These are phyloP conservation scores for Entomortierella lignicola DNA, from an alignment of 192 early-diverging fungal species.

Conservation along the genomic window DNA sequence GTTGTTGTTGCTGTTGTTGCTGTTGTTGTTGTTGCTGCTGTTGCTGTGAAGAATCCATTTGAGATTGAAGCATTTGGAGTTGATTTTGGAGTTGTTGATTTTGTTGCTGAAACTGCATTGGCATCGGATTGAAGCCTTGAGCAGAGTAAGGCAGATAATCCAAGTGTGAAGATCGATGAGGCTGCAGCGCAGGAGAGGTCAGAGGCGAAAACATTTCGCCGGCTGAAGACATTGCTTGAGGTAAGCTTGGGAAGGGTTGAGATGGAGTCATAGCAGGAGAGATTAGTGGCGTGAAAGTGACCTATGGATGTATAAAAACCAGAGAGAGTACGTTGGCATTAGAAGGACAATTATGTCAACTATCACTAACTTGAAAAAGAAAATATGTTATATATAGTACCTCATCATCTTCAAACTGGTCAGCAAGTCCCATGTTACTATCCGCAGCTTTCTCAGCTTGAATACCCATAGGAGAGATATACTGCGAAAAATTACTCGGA, in stretches of 20 bases:
- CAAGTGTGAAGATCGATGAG: slow-evolving; percentile 49
- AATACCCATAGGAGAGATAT: slow-evolving; percentile 37
- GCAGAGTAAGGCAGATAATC: slow-evolving; percentile 28
- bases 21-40: slow-evolving; percentile 10
- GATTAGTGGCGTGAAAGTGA: slow-evolving; percentile 69
- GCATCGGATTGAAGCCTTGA: slow-evolving; percentile 9
- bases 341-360: neutral
- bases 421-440: slow-evolving; percentile 9
- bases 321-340: neutral
- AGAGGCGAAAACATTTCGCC: slow-evolving; percentile 68
- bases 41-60: slow-evolving; percentile 8
- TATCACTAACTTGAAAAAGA: neutral
- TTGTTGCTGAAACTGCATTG: slow-evolving; percentile 46
- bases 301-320: slow-evolving; percentile 2
- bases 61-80: slow-evolving; percentile 24
- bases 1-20: slow-evolving; percentile 10
- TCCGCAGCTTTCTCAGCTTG: slow-evolving; percentile 12
- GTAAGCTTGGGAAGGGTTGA: slow-evolving; percentile 58
- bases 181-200: slow-evolving; percentile 71
- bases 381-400: neutral
- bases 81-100: slow-evolving; percentile 34
- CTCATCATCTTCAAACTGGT: slow-evolving; percentile 40
- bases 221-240: slow-evolving; percentile 38
- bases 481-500: slow-evolving; percentile 18
- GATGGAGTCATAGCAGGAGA: slow-evolving; percentile 78